Base-by-base conservation (phyloP, 495 filamentous ascomycete genomes). In the Staphylotrichum longicolle region DNA sequence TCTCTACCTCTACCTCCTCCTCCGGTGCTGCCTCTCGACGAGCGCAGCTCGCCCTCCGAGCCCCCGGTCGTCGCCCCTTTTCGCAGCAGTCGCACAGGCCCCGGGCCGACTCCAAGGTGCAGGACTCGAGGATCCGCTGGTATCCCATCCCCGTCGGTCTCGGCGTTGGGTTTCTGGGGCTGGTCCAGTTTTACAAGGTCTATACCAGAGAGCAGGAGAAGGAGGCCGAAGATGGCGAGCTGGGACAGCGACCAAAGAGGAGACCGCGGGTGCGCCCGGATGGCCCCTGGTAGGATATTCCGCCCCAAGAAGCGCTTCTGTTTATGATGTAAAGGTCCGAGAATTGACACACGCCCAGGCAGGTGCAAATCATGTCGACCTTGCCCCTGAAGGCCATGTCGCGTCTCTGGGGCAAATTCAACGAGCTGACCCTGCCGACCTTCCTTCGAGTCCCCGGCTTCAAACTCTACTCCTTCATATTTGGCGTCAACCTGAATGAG, bases 311-410 rank as follows among this genome's bases (percentile, higher is more conserved):
- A 27, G 20, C 20, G 20, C 0, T 27, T 27, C 20, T 27, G 20
- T 27, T 27, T 27, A 27, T 27, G 20, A 1, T 27, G 20, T 27
- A 39, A 39, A 10, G 37, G 37, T 10, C 37, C 37, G 37, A 39
- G 37, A 12, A 15, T 37, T 65, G 41, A 65, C 61, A 57, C 5
- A 9, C 37, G 45, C 46, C 9, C 62, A 90, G 88, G 93, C 90
- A 95, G 69, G 89, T 99, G 30, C 91, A 96, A 71, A 83, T 98
- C 67, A 96, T 99, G 88, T 95, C 91, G 14, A 98, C 93, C 0
- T 78, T 99, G 52, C 94, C 94, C 30, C 77, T 99, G 60, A 99
- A 99, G 75, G 93, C 91, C 42, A 81, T 98, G 57, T 96, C 92
- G 9, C 85, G 95, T 33, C 66, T 96, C 63, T 99, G 94, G 94